Conservation (phyloP, 2,329 filamentous ascomycete genomes). For the Penicillium sp. region DNA sequence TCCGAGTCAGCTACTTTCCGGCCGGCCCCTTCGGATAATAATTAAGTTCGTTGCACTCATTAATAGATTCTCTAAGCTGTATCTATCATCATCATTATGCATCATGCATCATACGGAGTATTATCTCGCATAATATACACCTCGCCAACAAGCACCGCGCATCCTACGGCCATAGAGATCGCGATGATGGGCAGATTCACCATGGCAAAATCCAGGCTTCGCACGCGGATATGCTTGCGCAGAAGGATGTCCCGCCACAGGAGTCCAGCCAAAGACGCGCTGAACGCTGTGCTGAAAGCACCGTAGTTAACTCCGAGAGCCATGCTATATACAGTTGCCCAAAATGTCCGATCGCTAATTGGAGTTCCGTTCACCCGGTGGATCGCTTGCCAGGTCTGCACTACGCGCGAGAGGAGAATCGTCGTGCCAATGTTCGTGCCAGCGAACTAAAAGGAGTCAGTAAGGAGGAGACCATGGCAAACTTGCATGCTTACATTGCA, state of each 20-base stretch:
- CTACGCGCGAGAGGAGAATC: constrained; percentile 72
- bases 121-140: constrained; percentile 57
- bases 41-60: not conserved
- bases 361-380: constrained; percentile 52
- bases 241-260: constrained; percentile 73
- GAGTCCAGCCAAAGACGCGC: constrained; percentile 72
- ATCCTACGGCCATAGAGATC: constrained; percentile 69
- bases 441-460: constrained; percentile 61
- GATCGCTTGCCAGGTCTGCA: constrained; percentile 71
- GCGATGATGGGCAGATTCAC: constrained; percentile 74
- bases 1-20: not conserved
- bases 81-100: not conserved
- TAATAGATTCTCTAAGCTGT: not conserved
- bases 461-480: not conserved
- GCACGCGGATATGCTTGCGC: constrained; percentile 70
- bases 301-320: constrained; percentile 76
- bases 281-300: constrained; percentile 74
- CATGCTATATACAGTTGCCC: constrained; percentile 76
- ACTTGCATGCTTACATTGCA: constrained; percentile 66
- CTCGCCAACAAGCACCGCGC: constrained; percentile 65
- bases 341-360: constrained; percentile 70
- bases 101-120: constrained; percentile 4
- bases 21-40: not conserved
- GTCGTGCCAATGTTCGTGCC: constrained; percentile 79
- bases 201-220: constrained; percentile 67